These are phyloP conservation scores for Irpex sp. DNA, from an alignment of 1,284 basidiomycete genomes.

Conservation along the genomic window DNA sequence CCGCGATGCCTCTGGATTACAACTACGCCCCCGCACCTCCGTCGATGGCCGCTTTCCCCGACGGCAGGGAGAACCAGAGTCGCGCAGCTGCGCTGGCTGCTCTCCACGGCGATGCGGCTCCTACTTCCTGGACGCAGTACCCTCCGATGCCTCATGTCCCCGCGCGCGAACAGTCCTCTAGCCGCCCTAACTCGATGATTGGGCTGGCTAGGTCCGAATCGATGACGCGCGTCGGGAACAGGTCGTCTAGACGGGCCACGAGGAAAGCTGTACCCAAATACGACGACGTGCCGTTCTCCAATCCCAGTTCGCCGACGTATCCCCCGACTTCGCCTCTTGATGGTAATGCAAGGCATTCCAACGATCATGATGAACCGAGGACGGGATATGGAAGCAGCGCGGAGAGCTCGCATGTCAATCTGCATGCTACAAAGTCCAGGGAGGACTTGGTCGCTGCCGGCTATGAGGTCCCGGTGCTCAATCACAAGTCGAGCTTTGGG, in stretches of 20 bases:
- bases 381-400: neutral
- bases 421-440: slow-evolving; percentile 19
- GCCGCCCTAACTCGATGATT: slow-evolving; percentile 12
- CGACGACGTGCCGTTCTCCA: slow-evolving; percentile 13
- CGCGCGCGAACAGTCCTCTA: slow-evolving; percentile 1
- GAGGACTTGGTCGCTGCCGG: slow-evolving; percentile 22
- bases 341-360: neutral
- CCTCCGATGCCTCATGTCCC: neutral
- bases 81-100: slow-evolving; percentile 23
- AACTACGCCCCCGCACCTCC: neutral
- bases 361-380: neutral
- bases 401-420: slow-evolving; percentile 2
- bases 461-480: slow-evolving; percentile 22
- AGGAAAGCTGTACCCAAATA: slow-evolving; percentile 44
- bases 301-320: neutral
- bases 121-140: slow-evolving; percentile 7
- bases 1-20: slow-evolving; percentile 1
- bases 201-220: slow-evolving; percentile 22
- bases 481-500: slow-evolving; percentile 33
- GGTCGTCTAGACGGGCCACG: slow-evolving; percentile 16
- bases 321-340: neutral
- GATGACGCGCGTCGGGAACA: slow-evolving; percentile 4
- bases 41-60: neutral
- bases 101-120: slow-evolving; percentile 13
- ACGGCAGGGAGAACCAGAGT: slow-evolving; percentile 14